Evolutionary conservation across 352 stramenopile genomes (phyloP).

Genomic region (Blastocystis hominis): DNA sequence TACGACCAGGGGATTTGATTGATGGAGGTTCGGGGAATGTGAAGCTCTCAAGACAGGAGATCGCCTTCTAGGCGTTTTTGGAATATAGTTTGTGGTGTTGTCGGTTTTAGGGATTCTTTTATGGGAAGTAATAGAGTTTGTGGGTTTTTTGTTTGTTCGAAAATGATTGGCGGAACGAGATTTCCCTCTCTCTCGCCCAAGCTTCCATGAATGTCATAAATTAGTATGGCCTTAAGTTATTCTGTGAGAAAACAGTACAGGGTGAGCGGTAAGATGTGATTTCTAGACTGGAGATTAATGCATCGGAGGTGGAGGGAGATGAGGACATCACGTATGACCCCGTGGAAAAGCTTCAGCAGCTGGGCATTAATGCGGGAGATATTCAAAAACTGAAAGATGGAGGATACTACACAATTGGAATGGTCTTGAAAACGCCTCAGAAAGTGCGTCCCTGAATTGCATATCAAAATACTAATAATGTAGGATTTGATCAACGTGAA

Average conservation of each 20-base stretch:
- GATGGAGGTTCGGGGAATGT: background rate
- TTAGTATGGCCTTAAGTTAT: constrained; percentile 48
- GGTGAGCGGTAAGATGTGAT: background rate
- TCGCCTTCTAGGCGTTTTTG: too few relatives aligned
- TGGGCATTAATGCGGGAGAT: constrained; percentile 77
- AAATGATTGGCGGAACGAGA: background rate
- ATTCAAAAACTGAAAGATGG: constrained; percentile 83
- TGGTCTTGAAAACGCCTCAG: constrained; percentile 63
- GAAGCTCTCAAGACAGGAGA: too few relatives aligned
- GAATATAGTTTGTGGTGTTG: too few relatives aligned
- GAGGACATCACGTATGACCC: constrained; percentile 50
- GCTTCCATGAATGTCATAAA: background rate
- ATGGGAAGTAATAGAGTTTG: background rate
- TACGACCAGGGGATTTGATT: background rate
- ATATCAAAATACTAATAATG: too few relatives aligned
- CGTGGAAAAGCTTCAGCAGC: constrained; percentile 73
- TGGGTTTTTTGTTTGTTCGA: background rate
- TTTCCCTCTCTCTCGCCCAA: background rate
- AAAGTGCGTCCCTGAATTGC: background rate
- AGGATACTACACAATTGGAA: constrained; percentile 80
- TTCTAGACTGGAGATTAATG: constrained; percentile 21
- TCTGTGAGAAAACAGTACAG: constrained; percentile 56
- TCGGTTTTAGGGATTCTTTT: background rate
- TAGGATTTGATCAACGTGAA: constrained; percentile 70
- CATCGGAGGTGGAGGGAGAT: constrained; percentile 9